A percentile compares a stretch with the other conserved stretches of the same genome.
phyloP scores from a whole-genome alignment of 192 early-diverging fungal genomes.

The Dispira simplex region DNA sequence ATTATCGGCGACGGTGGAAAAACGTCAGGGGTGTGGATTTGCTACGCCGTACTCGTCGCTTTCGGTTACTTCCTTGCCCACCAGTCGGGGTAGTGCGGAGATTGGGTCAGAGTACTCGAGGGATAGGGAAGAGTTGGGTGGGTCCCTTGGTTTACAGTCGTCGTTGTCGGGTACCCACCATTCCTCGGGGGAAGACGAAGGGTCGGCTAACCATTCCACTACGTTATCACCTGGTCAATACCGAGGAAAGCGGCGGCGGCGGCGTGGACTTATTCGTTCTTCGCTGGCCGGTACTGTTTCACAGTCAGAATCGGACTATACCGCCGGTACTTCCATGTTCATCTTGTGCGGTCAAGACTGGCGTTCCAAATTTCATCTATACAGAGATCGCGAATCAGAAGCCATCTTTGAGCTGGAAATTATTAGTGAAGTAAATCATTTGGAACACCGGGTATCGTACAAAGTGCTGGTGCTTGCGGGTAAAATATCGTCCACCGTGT shows the following conservation, averaged over 20 bases:
- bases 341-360: slow-evolving; percentile 6
- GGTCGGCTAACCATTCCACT: not conserved
- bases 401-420: slow-evolving; percentile 2
- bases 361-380: not conserved
- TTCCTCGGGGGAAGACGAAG: no score
- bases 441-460: not conserved
- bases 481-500: not conserved
- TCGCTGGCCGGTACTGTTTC: no score
- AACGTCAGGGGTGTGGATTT: not conserved
- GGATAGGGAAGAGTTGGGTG: no score
- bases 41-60: not conserved
- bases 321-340: slow-evolving; percentile 4
- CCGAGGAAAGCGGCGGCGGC: not conserved
- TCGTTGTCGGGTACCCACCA: not conserved
- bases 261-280: not conserved
- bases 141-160: not conserved
- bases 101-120: no score
- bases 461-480: not conserved
- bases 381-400: not conserved
- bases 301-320: no score
- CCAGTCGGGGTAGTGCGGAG: not conserved
- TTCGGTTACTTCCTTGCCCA: not conserved
- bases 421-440: slow-evolving; percentile 7
- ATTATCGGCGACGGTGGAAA: slow-evolving; percentile 10
- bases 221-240: not conserved